A percentile compares a stretch with the other conserved stretches of the same genome.
phyloP scores from a whole-genome alignment of 2,329 filamentous ascomycete genomes.

The Aspergillus phoenicis region DNA sequence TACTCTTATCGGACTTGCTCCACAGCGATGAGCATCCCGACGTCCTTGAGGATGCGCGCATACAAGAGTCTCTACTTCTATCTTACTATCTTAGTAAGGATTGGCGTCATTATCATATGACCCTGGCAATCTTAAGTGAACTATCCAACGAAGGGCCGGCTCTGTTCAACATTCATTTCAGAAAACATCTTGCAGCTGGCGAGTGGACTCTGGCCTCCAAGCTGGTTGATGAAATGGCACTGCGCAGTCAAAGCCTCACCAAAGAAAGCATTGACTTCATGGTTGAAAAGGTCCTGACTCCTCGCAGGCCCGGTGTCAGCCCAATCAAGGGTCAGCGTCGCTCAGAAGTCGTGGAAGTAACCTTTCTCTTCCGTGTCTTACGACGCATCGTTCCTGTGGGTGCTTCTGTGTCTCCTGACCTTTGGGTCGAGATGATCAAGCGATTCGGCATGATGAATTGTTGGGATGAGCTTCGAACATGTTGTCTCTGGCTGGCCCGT shows the following conservation, averaged over 20 bases:
- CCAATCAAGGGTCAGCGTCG: constrained; percentile 29
- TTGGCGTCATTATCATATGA: constrained; percentile 56
- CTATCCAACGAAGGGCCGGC: constrained; percentile 34
- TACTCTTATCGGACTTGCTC: constrained; percentile 56
- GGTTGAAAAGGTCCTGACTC: constrained; percentile 38
- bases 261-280: constrained; percentile 49
- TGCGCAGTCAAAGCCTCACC: constrained; percentile 46
- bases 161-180: constrained; percentile 44
- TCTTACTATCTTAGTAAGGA: constrained; percentile 56
- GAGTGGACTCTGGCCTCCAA: constrained; percentile 35
- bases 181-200: constrained; percentile 38
- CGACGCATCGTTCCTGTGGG: constrained; percentile 52
- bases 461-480: constrained; percentile 54
- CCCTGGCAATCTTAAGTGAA: constrained; percentile 56
- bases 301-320: constrained; percentile 30
- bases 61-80: constrained; percentile 58
- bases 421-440: constrained; percentile 62
- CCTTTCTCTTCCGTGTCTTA: constrained; percentile 51
- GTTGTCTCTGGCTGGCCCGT: constrained; percentile 55
- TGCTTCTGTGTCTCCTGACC: constrained; percentile 42
- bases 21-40: constrained; percentile 67
- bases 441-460: constrained; percentile 60
- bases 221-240: constrained; percentile 54
- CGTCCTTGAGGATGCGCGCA: constrained; percentile 57
- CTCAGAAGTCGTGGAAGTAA: constrained; percentile 41